Evolutionary conservation across 1,284 basidiomycete species (phyloP), one percentile per base, ranked within the genome.

Genomic region (Cutaneotrichosporon cavernicola): DNA sequence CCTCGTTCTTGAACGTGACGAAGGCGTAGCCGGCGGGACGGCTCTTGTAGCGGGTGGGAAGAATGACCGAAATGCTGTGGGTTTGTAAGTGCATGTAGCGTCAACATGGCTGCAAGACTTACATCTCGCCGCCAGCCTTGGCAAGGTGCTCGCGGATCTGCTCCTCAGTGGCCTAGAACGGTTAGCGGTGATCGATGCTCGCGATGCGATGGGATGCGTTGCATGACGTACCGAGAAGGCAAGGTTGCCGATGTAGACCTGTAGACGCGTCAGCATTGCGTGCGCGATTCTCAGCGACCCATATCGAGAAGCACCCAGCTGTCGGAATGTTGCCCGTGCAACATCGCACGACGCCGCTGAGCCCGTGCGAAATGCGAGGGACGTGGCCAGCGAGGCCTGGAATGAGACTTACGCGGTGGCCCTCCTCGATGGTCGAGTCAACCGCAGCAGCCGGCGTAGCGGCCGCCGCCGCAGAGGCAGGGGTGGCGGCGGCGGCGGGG

Each of bases 1-100:
- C 90, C 79, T 84, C 84, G 77, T 86, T 89, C 77, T 86, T 83
- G 81, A 92, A 86, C 69, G 90, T 87, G 78, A 94, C 91, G 79
- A 96, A 96, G 71, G 92, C 93, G 82, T 93, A 96, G 67, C 92
- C 92, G 74, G 91, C 72, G 21, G 77, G 75, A 56, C 76, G 71
- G 65, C 71, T 71, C 68, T 66, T 69, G 73, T 74, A 76, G 53
- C 71, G 73, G 40, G 67, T 69, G 16, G 76, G 77, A 34, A 80
- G 69, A 40, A 69, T 69, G 58, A 80, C 70, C 30, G 70, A 67
- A 53, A 69, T 49, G 65, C 78, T 80, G 65, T 18, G 49, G 14
- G 30, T 5, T 62, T 62, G 56, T 49, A 18, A 6, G 16, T 46
- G 34, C 7, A 18, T 2, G 36, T 6, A 18, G 13, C 10, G 38